phyloP scores from a whole-genome alignment of 345 rosid genomes.

The Noccaea bulbosa region DNA sequence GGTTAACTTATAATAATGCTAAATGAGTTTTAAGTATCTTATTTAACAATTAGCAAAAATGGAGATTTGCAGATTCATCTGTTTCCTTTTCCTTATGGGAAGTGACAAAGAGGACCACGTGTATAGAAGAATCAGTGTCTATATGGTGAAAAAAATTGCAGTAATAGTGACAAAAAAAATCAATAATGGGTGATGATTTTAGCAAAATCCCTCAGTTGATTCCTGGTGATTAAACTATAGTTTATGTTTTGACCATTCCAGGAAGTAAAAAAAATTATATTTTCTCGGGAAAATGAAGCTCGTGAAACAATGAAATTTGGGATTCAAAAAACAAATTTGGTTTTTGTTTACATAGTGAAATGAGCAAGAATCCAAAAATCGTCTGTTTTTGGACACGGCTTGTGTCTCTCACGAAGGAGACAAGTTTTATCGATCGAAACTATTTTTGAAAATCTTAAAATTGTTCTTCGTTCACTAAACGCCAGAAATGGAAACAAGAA shows the following conservation, averaged over 20 bases:
- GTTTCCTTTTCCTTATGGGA: slow-evolving; percentile 46
- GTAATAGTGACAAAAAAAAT: slow-evolving; percentile 8
- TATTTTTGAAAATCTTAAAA: slow-evolving; percentile 28
- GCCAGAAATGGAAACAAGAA: slow-evolving; percentile 20
- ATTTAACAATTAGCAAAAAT: no score
- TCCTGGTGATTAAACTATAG: slow-evolving; percentile 4
- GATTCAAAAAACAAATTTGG: slow-evolving; percentile 13
- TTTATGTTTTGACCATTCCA: slow-evolving; percentile 45
- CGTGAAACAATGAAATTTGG: slow-evolving; percentile 20
- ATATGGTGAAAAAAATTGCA: slow-evolving; percentile 8
- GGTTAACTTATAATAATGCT: slow-evolving; percentile 18
- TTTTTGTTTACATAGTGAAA: slow-evolving; percentile 12
- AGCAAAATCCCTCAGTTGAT: neutral
- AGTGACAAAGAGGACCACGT: slow-evolving; percentile 52
- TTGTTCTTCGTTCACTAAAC: slow-evolving; percentile 30
- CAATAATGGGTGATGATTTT: slow-evolving; percentile 15
- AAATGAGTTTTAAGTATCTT: neutral
- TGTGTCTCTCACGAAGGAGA: slow-evolving; percentile 45
- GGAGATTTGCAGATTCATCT: slow-evolving; percentile 52
- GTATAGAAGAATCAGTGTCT: slow-evolving; percentile 60
- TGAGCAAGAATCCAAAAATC: slow-evolving; percentile 36
- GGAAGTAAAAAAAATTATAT: neutral
- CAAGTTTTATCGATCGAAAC: slow-evolving; percentile 43
- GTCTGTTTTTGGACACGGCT: slow-evolving; percentile 43
- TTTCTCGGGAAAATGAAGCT: slow-evolving; percentile 37